Conservation (phyloP, 1,284 basidiomycete species). For the Trichosporon sp. region DNA sequence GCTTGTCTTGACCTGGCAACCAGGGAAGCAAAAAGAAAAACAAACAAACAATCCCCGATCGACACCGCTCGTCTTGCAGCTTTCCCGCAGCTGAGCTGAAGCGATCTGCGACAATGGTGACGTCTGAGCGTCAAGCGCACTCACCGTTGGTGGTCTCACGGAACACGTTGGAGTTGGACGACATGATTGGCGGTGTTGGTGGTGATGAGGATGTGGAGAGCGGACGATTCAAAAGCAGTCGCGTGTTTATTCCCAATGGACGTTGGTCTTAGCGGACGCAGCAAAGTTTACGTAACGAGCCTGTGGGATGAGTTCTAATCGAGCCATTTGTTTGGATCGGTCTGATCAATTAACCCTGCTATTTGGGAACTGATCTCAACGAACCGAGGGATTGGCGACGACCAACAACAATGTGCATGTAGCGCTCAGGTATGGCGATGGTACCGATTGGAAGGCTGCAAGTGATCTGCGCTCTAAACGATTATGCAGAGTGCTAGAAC, state of each 20-base stretch:
- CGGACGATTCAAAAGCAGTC: constrained; percentile 30
- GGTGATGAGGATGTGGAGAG: constrained; percentile 10
- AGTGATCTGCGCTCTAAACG: no score
- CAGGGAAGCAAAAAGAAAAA: neutral
- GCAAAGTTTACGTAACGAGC: constrained; percentile 24
- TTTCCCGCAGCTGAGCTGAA: neutral
- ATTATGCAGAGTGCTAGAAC: no score
- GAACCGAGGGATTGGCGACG: no score
- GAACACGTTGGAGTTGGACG: constrained; percentile 33
- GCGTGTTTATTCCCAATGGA: constrained; percentile 29
- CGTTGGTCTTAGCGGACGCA: neutral
- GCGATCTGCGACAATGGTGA: neutral
- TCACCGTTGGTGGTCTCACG: constrained; percentile 33
- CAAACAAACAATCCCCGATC: constrained; percentile 13
- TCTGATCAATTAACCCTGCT: neutral
- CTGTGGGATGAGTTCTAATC: neutral
- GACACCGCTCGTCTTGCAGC: neutral
- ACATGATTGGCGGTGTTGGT: constrained; percentile 16
- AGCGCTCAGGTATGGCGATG: no score
- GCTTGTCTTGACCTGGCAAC: no score
- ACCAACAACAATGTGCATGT: no score
- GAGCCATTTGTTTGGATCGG: neutral
- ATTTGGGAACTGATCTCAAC: neutral
- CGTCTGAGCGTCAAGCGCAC: neutral
- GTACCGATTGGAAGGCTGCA: no score